Conservation (phyloP, 1,139 yeast species). For the Starmera stellimalicola region DNA sequence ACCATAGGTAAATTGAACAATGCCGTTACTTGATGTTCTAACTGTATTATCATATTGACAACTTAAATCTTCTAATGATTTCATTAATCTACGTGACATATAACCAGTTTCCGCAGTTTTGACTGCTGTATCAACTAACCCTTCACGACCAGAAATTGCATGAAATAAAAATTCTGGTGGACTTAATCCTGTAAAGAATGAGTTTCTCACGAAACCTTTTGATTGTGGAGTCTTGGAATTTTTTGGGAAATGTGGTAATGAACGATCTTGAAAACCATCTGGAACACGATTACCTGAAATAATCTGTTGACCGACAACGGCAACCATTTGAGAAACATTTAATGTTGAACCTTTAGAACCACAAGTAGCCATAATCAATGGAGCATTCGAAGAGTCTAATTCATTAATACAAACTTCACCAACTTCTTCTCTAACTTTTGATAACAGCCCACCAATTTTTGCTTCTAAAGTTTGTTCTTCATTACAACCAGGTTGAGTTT, state of each 20-base stretch:
- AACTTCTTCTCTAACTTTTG: constrained; percentile 97
- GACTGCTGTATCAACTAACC: constrained; percentile 97
- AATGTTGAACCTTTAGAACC: constrained; percentile 98
- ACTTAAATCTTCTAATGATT: constrained; percentile 91
- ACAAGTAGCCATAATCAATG: constrained; percentile 97
- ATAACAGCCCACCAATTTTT: constrained; percentile 88
- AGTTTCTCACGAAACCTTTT: constrained; percentile 94
- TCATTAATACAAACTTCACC: constrained; percentile 96
- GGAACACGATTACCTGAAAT: constrained; percentile 99
- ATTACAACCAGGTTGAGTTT: constrained; percentile 98
- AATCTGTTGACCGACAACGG: constrained; percentile 98
- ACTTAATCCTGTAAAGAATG: constrained; percentile 85
- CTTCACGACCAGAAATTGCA: constrained; percentile 99
- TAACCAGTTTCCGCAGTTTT: constrained; percentile 99
- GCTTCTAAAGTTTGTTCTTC: constrained; percentile 98
- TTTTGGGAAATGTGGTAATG: constrained; percentile 93
- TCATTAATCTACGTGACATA: constrained; percentile 98
- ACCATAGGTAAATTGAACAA: constrained; percentile 96
- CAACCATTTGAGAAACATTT: constrained; percentile 99
- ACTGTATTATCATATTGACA: constrained; percentile 92
- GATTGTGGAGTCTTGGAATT: constrained; percentile 96
- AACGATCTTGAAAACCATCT: constrained; percentile 97
- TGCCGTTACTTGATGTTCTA: constrained; percentile 89
- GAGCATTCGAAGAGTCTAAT: constrained; percentile 85
- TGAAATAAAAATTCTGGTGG: constrained; percentile 98